Conservation (phyloP, 805 yeast genomes). For the Monosporozyma aerobia region DNA sequence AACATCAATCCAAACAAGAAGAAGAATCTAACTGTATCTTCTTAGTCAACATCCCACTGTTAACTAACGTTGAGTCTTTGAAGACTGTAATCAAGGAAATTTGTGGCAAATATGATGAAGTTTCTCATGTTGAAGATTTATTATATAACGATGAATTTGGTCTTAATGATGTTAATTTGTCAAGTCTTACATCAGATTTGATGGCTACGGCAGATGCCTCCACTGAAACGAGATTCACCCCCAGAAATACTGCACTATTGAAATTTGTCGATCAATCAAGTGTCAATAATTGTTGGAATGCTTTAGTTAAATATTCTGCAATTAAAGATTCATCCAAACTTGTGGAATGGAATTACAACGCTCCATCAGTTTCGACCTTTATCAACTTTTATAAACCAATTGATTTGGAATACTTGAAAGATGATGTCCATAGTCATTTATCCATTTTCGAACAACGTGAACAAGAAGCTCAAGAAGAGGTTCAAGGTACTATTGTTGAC, state of each 20-base stretch:
- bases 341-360: slow-evolving; percentile 30
- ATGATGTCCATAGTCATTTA: slow-evolving; percentile 52
- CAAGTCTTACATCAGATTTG: slow-evolving; percentile 51
- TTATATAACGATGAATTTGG: slow-evolving; percentile 37
- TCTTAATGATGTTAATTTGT: slow-evolving; percentile 42
- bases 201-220: slow-evolving; percentile 28
- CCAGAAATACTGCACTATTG: slow-evolving; percentile 65
- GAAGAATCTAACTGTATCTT: slow-evolving; percentile 52
- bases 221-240: slow-evolving; percentile 38
- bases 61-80: slow-evolving; percentile 42
- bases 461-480: slow-evolving; percentile 45
- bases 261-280: slow-evolving; percentile 62
- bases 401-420: slow-evolving; percentile 43
- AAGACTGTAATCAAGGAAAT: slow-evolving; percentile 50
- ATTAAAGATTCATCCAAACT: slow-evolving; percentile 34
- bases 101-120: slow-evolving; percentile 37
- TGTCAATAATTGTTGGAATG: slow-evolving; percentile 44
- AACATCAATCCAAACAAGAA: slow-evolving; percentile 43
- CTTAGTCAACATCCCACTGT: slow-evolving; percentile 65
- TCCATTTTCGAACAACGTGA: slow-evolving; percentile 64
- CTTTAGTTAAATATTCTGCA: slow-evolving; percentile 43
- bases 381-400: slow-evolving; percentile 34
- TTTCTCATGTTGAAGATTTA: slow-evolving; percentile 50
- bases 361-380: slow-evolving; percentile 36
- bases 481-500: slow-evolving; percentile 59